Evolutionary conservation across 352 stramenopile genomes (phyloP).

Genomic region (Heterotrichella gracilis): DNA sequence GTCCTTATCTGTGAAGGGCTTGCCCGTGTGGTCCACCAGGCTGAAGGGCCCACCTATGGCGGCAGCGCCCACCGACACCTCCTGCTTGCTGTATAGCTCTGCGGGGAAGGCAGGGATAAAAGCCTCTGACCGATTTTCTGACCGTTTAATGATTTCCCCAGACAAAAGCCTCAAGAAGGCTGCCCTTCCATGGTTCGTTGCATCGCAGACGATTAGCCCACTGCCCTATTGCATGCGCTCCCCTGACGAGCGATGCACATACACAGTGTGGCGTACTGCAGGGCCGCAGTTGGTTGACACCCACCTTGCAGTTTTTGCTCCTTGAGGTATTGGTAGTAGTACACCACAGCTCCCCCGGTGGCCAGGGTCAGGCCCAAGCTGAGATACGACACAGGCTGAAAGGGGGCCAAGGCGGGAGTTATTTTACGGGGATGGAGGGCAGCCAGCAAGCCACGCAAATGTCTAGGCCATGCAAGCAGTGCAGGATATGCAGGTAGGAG

Average conservation of each 20-base stretch:
- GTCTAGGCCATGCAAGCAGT: neutral
- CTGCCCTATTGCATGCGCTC: neutral
- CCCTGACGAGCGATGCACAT: neutral
- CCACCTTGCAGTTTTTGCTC: slow-evolving; percentile 44
- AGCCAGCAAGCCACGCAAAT: neutral
- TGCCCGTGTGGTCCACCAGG: slow-evolving; percentile 48
- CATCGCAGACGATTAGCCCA: neutral
- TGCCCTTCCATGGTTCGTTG: neutral
- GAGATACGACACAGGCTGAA: slow-evolving; percentile 38
- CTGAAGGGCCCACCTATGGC: slow-evolving; percentile 61
- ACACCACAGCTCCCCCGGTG: slow-evolving; percentile 33
- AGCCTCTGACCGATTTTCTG: neutral
- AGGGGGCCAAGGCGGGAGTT: neutral
- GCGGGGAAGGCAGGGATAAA: slow-evolving; percentile 18
- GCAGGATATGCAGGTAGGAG: neutral
- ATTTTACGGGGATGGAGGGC: neutral
- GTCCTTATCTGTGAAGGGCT: slow-evolving; percentile 45
- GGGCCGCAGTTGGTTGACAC: no score
- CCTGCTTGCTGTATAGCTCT: slow-evolving; percentile 29
- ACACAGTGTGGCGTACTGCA: no score
- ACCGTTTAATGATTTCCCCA: neutral
- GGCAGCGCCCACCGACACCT: slow-evolving; percentile 46
- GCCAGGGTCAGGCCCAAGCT: slow-evolving; percentile 34
- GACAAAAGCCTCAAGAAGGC: neutral
- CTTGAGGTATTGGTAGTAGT: slow-evolving; percentile 53